Percentiles rank a stretch among this genome's conserved stretches.
Conservation (phyloP, 768 basidiomycete species). For the Calocybe gangraenosa region DNA sequence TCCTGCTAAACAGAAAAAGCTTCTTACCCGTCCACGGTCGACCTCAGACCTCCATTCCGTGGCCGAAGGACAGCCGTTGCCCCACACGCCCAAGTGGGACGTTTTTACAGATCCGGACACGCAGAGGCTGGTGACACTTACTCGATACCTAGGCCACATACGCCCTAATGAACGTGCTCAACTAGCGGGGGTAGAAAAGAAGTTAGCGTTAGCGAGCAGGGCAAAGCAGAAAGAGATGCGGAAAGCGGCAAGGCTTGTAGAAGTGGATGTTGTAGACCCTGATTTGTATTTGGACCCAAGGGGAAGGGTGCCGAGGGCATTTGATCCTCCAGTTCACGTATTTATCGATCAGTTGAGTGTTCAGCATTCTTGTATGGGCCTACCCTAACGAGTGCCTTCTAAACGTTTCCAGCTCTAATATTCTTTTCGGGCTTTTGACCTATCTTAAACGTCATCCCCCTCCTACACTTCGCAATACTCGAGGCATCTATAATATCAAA, state of each 20-base stretch:
- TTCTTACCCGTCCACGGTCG: conserved; percentile 26
- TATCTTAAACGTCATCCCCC: conserved; percentile 54
- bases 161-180: conserved; percentile 9
- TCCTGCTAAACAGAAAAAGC: neutral
- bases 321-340: conserved; percentile 35
- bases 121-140: conserved; percentile 6
- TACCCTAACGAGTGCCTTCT: conserved; percentile 16
- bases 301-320: conserved; percentile 25
- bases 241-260: conserved; percentile 11
- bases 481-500: neutral
- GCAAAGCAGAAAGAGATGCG: conserved; percentile 4
- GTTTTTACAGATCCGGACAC: neutral
- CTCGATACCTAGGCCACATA: conserved; percentile 4
- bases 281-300: conserved; percentile 32
- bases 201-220: conserved; percentile 3
- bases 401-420: conserved; percentile 75
- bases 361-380: neutral
- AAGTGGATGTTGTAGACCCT: conserved; percentile 1
- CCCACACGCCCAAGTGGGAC: neutral
- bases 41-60: conserved; percentile 39
- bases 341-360: conserved; percentile 59
- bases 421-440: conserved; percentile 77
- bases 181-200: conserved; percentile 13
- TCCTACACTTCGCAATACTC: conserved; percentile 5
- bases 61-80: neutral